These are phyloP conservation scores for Lactifluus piperatus DNA, from an alignment of 768 basidiomycete genomes.

Conservation along the genomic window DNA sequence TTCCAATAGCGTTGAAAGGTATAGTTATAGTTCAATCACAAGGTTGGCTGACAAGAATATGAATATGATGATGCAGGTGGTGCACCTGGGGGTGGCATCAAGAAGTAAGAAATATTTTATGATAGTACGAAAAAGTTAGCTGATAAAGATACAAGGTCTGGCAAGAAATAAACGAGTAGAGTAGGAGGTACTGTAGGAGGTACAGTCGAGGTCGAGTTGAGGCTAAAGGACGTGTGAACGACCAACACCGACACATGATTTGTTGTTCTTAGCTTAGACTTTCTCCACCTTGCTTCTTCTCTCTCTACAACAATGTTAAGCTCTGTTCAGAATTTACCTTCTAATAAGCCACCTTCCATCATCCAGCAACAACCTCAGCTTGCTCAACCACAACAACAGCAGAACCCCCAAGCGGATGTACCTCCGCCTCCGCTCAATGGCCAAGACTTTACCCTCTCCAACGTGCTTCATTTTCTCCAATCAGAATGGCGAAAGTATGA, in stretches of 20 bases:
- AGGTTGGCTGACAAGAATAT: constrained; percentile 12
- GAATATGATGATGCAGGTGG: constrained; percentile 61
- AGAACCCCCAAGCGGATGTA: constrained; percentile 42
- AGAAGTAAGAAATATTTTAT: constrained; percentile 52
- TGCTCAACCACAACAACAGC: constrained; percentile 43
- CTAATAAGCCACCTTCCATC: constrained; percentile 26
- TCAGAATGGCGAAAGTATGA: constrained; percentile 98
- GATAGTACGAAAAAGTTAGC: neutral
- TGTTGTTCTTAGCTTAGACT: neutral
- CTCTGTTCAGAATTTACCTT: constrained; percentile 41
- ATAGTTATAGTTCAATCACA: too few species aligned
- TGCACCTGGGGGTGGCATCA: constrained; percentile 67
- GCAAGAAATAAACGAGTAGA: constrained; percentile 44
- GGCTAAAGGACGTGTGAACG: neutral
- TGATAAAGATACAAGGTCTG: constrained; percentile 38
- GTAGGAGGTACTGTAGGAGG: too few species aligned
- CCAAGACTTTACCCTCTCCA: constrained; percentile 88
- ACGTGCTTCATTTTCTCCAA: constrained; percentile 94
- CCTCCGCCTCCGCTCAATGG: constrained; percentile 78
- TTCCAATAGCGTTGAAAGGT: constrained; percentile 46
- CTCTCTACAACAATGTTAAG: constrained; percentile 54
- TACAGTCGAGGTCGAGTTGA: too few species aligned
- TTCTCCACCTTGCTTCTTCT: neutral
- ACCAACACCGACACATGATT: constrained; percentile 1
- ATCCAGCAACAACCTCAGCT: constrained; percentile 48